Evolutionary conservation across 1,284 basidiomycete species (phyloP), one percentile per base, ranked within the genome.

Genomic region (Fomitopsis palustris): DNA sequence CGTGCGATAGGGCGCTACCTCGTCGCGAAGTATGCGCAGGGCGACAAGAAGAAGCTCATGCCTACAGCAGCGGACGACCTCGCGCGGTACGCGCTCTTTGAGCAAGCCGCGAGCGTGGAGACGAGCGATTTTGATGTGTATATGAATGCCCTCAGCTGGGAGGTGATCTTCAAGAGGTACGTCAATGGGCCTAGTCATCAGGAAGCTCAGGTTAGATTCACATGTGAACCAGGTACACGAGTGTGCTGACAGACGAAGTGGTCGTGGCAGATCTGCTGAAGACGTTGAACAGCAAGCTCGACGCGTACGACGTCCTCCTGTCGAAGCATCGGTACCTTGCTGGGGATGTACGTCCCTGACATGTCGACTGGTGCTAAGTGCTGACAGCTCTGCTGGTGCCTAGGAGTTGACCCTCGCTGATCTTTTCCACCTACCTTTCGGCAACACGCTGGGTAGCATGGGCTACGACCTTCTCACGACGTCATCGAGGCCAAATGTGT

Each of bases 41-140:
- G 23, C 14, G 25, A 27, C 25, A 21, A 47, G 25, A 47, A 47
- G 49, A 17, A n/a, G 10, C 19, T 52, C 17, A 37, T 52, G 49
- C 49, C 49, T 7, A 52, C 29, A 1, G 3, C 49, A 0, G 49
- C 17, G 33, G 47, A 31, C 35, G 42, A 45, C 42, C 42, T 25
- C 19, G 23, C 23, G 23, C 42, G 42, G 10, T 45, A 25, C 9
- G 81, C 77, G 16, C 67, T 73, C 37, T 84, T 83, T 66, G 83
- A 86, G 68, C 79, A 83, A 67, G 85, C 83, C 0, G 76, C 74
- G 33, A 78, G 77, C n/a, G 72, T 82, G 62, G 85, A 87, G 70
- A 59, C 70, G 29, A 66, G 70, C 57, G 77, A 84, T 70, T 86
- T 85, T 61, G 78, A 85, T 59, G 69, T 74, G 0, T 73, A 65